Conservation (phyloP, 1,284 basidiomycete species). For the Vanrija pseudolonga region DNA sequence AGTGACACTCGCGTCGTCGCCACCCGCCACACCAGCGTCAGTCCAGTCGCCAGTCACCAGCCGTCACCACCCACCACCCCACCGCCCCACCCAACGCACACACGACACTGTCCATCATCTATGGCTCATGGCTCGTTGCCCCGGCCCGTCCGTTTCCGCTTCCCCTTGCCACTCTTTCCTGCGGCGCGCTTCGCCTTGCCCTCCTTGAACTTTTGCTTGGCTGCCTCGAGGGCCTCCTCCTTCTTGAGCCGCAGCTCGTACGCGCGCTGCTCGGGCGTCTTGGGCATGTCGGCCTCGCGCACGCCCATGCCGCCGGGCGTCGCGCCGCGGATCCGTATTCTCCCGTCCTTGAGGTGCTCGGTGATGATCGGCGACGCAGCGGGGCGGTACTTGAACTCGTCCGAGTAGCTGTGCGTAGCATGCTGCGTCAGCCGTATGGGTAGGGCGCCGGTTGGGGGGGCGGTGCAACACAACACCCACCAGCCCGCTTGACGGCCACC, state of each 20-base stretch:
- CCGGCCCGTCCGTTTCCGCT: too few relatives aligned
- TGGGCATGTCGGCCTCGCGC: conserved; percentile 37
- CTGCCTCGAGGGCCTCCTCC: conserved; percentile 36
- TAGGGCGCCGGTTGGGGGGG: background rate
- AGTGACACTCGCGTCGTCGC: too few relatives aligned
- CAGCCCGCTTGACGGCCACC: background rate
- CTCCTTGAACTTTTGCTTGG: conserved; percentile 33
- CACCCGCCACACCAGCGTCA: too few relatives aligned
- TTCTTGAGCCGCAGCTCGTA: conserved; percentile 28
- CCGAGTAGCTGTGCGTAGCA: conserved; percentile 47
- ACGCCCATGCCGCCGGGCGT: conserved; percentile 45
- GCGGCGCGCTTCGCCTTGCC: conserved; percentile 14
- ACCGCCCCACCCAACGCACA: too few relatives aligned
- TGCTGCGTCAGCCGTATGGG: background rate
- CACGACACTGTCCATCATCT: too few relatives aligned
- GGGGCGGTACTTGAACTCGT: conserved; percentile 50
- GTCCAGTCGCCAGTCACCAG: too few relatives aligned
- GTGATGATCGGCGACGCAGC: conserved; percentile 51
- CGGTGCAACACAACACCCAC: background rate
- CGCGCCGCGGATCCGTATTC: conserved; percentile 48
- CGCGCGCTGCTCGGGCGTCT: conserved; percentile 28
- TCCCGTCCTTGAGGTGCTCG: conserved; percentile 47
- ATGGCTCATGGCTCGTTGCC: too few relatives aligned
- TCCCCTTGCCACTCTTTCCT: conserved; percentile 8
- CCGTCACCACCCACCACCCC: too few relatives aligned